phyloP scores from a whole-genome alignment of 805 yeast species.

The Torulaspora quercuum region DNA sequence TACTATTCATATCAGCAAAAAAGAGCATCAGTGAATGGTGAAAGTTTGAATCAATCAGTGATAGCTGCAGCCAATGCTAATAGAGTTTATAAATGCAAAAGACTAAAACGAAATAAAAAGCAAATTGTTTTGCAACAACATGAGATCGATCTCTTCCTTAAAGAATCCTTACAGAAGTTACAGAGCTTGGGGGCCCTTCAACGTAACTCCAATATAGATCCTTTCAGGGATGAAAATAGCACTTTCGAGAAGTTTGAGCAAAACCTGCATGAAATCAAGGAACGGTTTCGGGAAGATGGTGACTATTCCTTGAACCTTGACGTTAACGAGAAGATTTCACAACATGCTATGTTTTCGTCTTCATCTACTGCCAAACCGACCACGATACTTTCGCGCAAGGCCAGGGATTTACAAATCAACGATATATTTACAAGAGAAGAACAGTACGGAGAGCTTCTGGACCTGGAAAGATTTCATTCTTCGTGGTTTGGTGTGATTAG shows the following conservation, averaged over 20 bases:
- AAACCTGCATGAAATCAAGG: slow-evolving; percentile 13
- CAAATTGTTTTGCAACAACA: slow-evolving; percentile 61
- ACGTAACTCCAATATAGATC: slow-evolving; percentile 30
- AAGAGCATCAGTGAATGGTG: slow-evolving; percentile 6
- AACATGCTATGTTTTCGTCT: slow-evolving; percentile 31
- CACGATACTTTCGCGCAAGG: slow-evolving; percentile 47
- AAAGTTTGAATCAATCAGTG: slow-evolving; percentile 14
- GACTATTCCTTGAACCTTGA: slow-evolving; percentile 29
- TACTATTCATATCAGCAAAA: slow-evolving; percentile 35
- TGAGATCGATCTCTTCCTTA: slow-evolving; percentile 54
- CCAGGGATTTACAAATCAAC: slow-evolving; percentile 48
- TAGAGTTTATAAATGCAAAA: slow-evolving; percentile 34
- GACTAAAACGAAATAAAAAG: slow-evolving; percentile 43
- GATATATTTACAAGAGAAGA: slow-evolving; percentile 57
- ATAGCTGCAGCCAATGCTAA: slow-evolving; percentile 27
- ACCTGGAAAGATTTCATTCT: slow-evolving; percentile 51
- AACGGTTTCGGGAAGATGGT: slow-evolving; percentile 8
- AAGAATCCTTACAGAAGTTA: slow-evolving; percentile 42
- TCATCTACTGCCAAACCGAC: slow-evolving; percentile 13
- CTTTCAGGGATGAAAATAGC: slow-evolving; percentile 34
- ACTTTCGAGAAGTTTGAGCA: slow-evolving; percentile 31
- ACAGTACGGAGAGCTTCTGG: slow-evolving; percentile 59
- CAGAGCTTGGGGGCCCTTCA: slow-evolving; percentile 19
- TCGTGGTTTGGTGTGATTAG: slow-evolving; percentile 48
- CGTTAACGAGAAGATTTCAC: slow-evolving; percentile 13